Evolutionary conservation across 495 filamentous ascomycete species (phyloP), one percentile per base, ranked within the genome.

Genomic region (Barbatosphaeria neglecta): DNA sequence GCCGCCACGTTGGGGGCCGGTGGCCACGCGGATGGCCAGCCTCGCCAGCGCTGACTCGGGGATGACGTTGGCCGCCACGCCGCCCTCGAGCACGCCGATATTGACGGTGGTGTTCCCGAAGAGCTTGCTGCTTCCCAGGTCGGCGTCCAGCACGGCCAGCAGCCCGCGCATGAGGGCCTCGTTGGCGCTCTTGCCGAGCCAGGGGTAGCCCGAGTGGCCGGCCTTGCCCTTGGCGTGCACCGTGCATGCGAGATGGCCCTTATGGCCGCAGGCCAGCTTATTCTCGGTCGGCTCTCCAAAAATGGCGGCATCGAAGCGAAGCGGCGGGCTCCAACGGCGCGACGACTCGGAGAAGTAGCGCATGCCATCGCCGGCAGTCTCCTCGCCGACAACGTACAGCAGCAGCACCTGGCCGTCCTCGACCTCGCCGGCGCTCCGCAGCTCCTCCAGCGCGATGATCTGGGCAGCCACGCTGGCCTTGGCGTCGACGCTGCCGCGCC

Each of bases 281-380:
- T 81, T 73, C 52, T 94, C 86, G 0, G 90, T 97, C 10, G 90
- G 90, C 58, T 97, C 90, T 37, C 83, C 90, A 57, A 95, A 96
- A 59, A 97, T 84, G 49, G 87, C 78, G 4, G 85, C 75, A 10
- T 57, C 45, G 41, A 72, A 55, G 3, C 49, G 37, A 6, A 49
- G 50, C 15, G 50, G 48, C 19, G 56, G 54, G 44, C 78, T 70
- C 66, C 78, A 81, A 37, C 61, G 59, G 22, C 66, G 50, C 3
- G 64, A 59, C 28, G 73, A 68, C 20, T 68, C 56, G 24, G 79
- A 82, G 35, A 80, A 81, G 60, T 67, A 45, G 41, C 64, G 75
- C 92, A 97, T 96, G n/a, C 90, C 90, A 47, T 84, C 80, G 15
- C 90, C 90, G 20, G 71, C 69, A 17, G 67, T 74, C 59, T 96